These are phyloP conservation scores for Penicillium roqueforti DNA, from an alignment of 495 filamentous ascomycete genomes.

Conservation along the genomic window DNA sequence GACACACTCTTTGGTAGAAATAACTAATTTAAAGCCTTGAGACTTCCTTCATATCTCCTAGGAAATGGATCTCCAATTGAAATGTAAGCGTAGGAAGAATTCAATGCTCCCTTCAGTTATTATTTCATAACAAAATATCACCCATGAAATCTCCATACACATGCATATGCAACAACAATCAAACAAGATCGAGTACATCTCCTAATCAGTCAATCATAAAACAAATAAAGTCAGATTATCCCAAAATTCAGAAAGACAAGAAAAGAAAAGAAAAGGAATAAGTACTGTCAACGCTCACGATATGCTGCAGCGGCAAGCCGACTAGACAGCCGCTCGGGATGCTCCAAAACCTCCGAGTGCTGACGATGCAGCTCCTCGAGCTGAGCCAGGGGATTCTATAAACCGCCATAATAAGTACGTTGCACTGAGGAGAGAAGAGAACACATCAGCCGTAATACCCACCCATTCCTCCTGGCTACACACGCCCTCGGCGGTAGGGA, in stretches of 20 bases:
- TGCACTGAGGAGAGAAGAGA: constrained; percentile 48
- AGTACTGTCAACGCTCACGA: neutral
- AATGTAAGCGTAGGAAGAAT: neutral
- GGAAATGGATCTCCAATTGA: neutral
- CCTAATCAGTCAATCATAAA: neutral
- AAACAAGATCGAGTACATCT: constrained; percentile 2
- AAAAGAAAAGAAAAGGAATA: neutral
- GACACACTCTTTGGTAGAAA: neutral
- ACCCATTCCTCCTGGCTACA: constrained; percentile 86
- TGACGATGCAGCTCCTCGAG: constrained; percentile 64
- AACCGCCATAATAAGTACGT: constrained; percentile 57
- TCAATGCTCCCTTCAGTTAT: neutral
- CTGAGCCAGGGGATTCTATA: constrained; percentile 66
- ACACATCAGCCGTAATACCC: constrained; percentile 60
- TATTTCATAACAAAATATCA: neutral
- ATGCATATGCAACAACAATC: constrained; percentile 14
- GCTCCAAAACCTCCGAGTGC: constrained; percentile 55
- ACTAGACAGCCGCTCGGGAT: constrained; percentile 20
- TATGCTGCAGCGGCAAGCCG: constrained; percentile 2
- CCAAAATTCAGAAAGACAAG: neutral
- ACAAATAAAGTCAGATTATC: neutral
- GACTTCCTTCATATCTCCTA: neutral
- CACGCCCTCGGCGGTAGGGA: constrained; percentile 74
- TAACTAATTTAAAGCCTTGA: neutral
- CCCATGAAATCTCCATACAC: constrained; percentile 1